A percentile compares a stretch with the other conserved stretches of the same genome.
Conservation (phyloP, 2,329 filamentous ascomycete species). For the Reticulascus tulasneorum region DNA sequence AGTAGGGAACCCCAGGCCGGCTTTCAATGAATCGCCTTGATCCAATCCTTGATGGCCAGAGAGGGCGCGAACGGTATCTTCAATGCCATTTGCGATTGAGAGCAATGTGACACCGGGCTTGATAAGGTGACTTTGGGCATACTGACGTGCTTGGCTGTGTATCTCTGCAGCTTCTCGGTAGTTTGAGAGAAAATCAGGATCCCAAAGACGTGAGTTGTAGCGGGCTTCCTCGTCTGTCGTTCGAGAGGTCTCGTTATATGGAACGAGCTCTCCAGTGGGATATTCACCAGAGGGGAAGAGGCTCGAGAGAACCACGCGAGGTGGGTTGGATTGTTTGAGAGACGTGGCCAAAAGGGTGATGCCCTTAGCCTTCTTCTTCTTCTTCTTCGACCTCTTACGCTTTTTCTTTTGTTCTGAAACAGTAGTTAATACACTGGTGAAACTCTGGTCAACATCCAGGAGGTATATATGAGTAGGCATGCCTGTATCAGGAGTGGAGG, state of each 20-base stretch:
- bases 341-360: no score
- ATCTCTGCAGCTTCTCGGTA: slow-evolving; percentile 83
- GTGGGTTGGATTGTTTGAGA: slow-evolving; percentile 26
- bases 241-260: slow-evolving; percentile 18
- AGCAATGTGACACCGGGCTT: slow-evolving; percentile 77
- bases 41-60: slow-evolving; percentile 72
- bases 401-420: slow-evolving; percentile 6
- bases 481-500: no score
- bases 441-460: no score
- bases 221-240: slow-evolving; percentile 22
- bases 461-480: no score
- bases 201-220: slow-evolving; percentile 19
- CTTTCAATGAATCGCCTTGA: slow-evolving; percentile 73
- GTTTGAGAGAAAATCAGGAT: slow-evolving; percentile 66
- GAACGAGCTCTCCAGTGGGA: slow-evolving; percentile 22
- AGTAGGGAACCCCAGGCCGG: slow-evolving; percentile 83
- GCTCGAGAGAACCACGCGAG: slow-evolving; percentile 25
- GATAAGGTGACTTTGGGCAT: slow-evolving; percentile 74
- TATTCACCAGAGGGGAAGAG: slow-evolving; percentile 25
- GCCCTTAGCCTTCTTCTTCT: slow-evolving; percentile 18
- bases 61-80: slow-evolving; percentile 73
- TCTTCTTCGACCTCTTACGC: slow-evolving; percentile 14
- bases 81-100: slow-evolving; percentile 83
- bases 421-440: neutral
- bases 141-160: slow-evolving; percentile 83